A percentile compares a stretch with the other conserved stretches of the same genome.
Conservation (phyloP, 129 eudicot species). For the Escallonia herrerae region DNA sequence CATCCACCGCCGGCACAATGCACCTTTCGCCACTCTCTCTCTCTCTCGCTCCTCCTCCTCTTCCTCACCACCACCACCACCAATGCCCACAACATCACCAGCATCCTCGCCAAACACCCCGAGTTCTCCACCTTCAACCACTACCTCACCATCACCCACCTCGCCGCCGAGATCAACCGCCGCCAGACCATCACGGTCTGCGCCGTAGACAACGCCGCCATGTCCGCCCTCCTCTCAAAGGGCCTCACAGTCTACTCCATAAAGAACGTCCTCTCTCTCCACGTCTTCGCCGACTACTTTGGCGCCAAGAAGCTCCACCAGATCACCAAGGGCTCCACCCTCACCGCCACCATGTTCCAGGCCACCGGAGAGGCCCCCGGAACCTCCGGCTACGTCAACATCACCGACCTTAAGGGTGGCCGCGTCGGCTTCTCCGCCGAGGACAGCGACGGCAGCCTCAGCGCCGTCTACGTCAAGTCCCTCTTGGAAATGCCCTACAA, state of each 20-base stretch:
- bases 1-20: constrained; percentile 14
- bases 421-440: constrained; percentile 61
- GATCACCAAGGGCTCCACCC: constrained; percentile 51
- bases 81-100: constrained; percentile 67
- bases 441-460: constrained; percentile 35
- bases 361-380: constrained; percentile 69
- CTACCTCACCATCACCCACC: constrained; percentile 66
- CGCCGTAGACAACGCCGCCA: constrained; percentile 63
- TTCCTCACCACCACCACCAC: constrained; percentile 37
- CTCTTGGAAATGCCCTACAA: constrained; percentile 60
- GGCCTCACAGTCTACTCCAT: constrained; percentile 33
- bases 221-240: constrained; percentile 36
- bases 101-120: constrained; percentile 73
- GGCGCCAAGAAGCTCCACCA: constrained; percentile 70
- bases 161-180: constrained; percentile 64
- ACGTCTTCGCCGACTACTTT: constrained; percentile 58
- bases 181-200: constrained; percentile 63
- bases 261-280: constrained; percentile 49
- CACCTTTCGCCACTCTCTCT: constrained; percentile 28
- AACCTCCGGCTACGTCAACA: constrained; percentile 53
- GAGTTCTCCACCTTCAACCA: constrained; percentile 72
- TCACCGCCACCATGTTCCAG: constrained; percentile 60
- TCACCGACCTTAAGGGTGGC: constrained; percentile 74
- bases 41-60: constrained; percentile 18
- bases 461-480: constrained; percentile 57